Conservation (phyloP, 257 asterid genomes). For the Solanum bulbocastanum region DNA sequence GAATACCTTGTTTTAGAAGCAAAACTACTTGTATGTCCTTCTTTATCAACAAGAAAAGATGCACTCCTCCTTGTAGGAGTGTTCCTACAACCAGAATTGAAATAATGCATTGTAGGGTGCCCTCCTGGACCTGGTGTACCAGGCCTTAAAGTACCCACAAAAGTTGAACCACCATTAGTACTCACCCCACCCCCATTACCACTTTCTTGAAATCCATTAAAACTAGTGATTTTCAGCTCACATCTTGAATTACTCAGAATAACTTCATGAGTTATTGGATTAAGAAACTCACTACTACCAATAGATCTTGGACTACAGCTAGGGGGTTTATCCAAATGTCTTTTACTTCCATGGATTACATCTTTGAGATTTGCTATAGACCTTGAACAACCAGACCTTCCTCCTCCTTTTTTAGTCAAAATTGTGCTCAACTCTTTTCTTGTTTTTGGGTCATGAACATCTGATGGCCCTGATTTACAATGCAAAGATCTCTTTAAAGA, state of each 20-base stretch:
- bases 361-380: constrained; percentile 60
- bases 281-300: constrained; percentile 54
- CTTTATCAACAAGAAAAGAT: constrained; percentile 25
- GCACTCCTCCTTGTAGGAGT: constrained; percentile 36
- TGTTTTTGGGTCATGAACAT: constrained; percentile 44
- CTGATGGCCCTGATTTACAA: constrained; percentile 58
- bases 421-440: constrained; percentile 26
- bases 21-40: constrained; percentile 14
- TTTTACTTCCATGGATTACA: constrained; percentile 62
- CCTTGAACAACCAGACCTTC: constrained; percentile 70
- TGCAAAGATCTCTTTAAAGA: constrained; percentile 46
- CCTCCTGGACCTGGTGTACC: constrained; percentile 84
- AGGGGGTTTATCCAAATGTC: constrained; percentile 43
- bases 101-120: constrained; percentile 51
- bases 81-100: constrained; percentile 40
- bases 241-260: constrained; percentile 38
- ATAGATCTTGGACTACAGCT: constrained; percentile 74
- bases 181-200: neutral
- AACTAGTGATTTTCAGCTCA: constrained; percentile 52
- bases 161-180: constrained; percentile 19
- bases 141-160: constrained; percentile 58
- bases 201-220: constrained; percentile 21
- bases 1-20: constrained; percentile 27
- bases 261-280: constrained; percentile 56
- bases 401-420: constrained; percentile 20